Evolutionary conservation across 768 basidiomycete genomes (phyloP), one percentile per base, ranked within the genome.

Genomic region (Rhodotorula kratochvilovae): DNA sequence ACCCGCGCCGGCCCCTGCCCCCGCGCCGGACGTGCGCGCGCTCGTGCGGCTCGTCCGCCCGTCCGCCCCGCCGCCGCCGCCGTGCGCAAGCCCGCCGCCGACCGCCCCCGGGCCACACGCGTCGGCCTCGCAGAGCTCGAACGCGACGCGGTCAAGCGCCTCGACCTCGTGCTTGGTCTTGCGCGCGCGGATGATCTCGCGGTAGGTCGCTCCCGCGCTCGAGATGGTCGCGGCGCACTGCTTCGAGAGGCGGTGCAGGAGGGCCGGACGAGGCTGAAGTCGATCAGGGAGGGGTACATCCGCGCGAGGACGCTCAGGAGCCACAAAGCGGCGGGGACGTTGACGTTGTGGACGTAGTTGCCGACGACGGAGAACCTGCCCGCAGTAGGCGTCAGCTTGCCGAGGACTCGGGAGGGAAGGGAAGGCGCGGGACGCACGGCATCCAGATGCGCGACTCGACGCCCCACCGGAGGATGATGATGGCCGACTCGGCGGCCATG

Each of bases 381-480:
- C n/a, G n/a, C n/a, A n/a, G n/a, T n/a, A n/a, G n/a, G n/a, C n/a
- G n/a, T n/a, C n/a, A n/a, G n/a, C n/a, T n/a, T n/a, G n/a, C n/a
- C n/a, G n/a, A n/a, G n/a, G n/a, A n/a, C n/a, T n/a, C n/a, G n/a
- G n/a, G n/a, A n/a, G n/a, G n/a, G 39, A 39, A 6, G 39, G 8
- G 39, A 39, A 13, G 13, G 39, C 39, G 39, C 39, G 39, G 13
- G 39, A 39, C 39, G 39, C 39, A 39, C 2, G 73, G 73, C 60
- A 71, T 67, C 73, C 73, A 74, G 63, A 74, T 67, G 17, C 69
- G 53, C 16, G 54, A 57, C 60, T 74, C 73, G 58, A 74, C 73
- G 39, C 69, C 69, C 66, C 69, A 74, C 12, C 67, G 66, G 5
- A 74, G 63, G 46, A 74, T 68, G 46, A 65, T 54, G 42, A 71